phyloP scores from a whole-genome alignment of 2,329 filamentous ascomycete species.

The Penicillium sp. region DNA sequence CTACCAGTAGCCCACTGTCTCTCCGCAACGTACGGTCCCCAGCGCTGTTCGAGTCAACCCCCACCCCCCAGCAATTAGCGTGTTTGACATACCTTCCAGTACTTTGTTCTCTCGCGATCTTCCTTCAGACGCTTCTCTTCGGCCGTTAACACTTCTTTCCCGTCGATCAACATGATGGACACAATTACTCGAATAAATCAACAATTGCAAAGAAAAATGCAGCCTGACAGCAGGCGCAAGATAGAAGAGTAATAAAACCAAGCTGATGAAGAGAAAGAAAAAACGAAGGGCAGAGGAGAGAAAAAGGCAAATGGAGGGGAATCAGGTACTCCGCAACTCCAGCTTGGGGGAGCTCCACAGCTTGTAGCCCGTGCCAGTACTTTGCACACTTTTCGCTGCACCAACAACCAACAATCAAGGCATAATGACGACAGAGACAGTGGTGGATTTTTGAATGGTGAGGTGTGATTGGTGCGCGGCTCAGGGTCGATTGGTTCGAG shows the following conservation, averaged over 20 bases:
- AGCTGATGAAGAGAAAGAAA: background rate
- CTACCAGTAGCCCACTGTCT: constrained; percentile 90
- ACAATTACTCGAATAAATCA: background rate
- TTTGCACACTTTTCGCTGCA: background rate
- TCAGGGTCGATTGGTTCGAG: constrained; percentile 3
- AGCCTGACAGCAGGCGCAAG: background rate
- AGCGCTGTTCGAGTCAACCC: constrained; percentile 39
- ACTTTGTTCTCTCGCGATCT: constrained; percentile 78
- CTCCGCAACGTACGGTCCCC: constrained; percentile 92
- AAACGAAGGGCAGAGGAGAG: constrained; percentile 3
- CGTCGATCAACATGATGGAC: constrained; percentile 76
- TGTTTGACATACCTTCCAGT: constrained; percentile 78
- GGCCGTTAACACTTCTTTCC: constrained; percentile 81
- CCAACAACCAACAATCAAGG: background rate
- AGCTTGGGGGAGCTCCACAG: constrained; percentile 4
- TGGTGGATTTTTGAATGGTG: background rate
- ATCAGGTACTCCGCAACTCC: constrained; percentile 3
- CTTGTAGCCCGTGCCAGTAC: background rate
- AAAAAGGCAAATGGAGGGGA: constrained; percentile 3
- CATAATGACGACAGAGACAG: constrained; percentile 6
- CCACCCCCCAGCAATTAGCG: background rate
- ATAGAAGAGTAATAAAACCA: background rate
- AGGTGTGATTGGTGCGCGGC: background rate
- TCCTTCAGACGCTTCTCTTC: constrained; percentile 89
- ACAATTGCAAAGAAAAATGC: constrained; percentile 1